Evolutionary conservation across 2,329 filamentous ascomycete genomes (phyloP).

Genomic region (Fusarium virguliforme): DNA sequence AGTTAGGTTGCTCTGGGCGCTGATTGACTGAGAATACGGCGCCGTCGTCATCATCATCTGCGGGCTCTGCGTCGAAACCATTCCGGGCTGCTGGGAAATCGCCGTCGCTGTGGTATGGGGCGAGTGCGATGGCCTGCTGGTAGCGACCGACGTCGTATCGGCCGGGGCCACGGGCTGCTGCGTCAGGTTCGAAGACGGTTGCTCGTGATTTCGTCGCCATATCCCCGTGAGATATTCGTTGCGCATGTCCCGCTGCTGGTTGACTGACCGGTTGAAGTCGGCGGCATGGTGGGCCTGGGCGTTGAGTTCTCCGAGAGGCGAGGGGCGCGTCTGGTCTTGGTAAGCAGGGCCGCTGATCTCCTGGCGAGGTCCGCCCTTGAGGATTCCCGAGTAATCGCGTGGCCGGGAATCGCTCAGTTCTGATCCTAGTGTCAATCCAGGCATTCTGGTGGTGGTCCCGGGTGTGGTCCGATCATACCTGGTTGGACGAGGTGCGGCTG

Average conservation of each 20-base stretch:
- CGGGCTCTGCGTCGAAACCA: conserved; percentile 74
- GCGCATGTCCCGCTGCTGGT: conserved; percentile 84
- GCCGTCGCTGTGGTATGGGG: conserved; percentile 71
- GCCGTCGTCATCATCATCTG: conserved; percentile 77
- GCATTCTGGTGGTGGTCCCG: conserved; percentile 80
- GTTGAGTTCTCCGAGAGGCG: conserved; percentile 83
- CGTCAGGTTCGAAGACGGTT: conserved; percentile 69
- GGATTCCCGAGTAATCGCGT: conserved; percentile 86
- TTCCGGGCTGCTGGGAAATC: conserved; percentile 71
- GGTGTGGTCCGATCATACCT: conserved; percentile 77
- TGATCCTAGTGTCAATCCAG: conserved; percentile 87
- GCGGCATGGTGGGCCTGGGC: conserved; percentile 90
- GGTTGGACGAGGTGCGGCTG: conserved; percentile 80
- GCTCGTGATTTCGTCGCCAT: conserved; percentile 88
- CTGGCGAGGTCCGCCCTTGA: conserved; percentile 85
- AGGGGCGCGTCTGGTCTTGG: conserved; percentile 86
- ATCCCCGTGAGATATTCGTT: conserved; percentile 84
- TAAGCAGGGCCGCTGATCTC: conserved; percentile 91
- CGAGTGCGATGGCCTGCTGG: conserved; percentile 71
- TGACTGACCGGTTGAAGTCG: conserved; percentile 90
- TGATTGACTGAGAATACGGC: conserved; percentile 79
- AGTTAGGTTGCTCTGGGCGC: conserved; percentile 79
- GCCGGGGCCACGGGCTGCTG: conserved; percentile 64
- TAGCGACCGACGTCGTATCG: conserved; percentile 62
- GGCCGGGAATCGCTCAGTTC: conserved; percentile 83